Conservation (phyloP, 2,329 filamentous ascomycete species). For the Exutisphaerella laricina region DNA sequence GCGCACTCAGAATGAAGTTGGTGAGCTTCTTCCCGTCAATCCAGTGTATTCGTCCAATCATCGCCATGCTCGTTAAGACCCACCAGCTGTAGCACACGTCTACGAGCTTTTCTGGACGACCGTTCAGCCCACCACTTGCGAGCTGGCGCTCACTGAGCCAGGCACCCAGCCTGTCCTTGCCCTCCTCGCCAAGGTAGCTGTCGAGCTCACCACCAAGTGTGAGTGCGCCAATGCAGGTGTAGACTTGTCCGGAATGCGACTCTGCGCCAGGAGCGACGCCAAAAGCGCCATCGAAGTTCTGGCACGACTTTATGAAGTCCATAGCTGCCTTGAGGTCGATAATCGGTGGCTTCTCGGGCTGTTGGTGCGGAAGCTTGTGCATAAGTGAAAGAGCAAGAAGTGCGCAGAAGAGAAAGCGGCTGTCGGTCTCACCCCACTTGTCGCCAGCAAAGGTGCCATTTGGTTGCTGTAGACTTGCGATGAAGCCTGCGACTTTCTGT, state of each 20-base stretch:
- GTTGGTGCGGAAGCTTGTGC: conserved; percentile 52
- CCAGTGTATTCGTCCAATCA: conserved; percentile 86
- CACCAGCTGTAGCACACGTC: conserved; percentile 99
- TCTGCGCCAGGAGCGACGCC: conserved; percentile 85
- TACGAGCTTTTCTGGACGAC: conserved; percentile 88
- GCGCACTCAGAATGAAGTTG: conserved; percentile 77
- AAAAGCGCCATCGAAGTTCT: conserved; percentile 93
- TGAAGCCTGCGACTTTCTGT: conserved; percentile 70
- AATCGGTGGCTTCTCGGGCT: conserved; percentile 36
- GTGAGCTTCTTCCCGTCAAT: conserved; percentile 78
- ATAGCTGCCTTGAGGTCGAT: conserved; percentile 78
- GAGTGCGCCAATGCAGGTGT: conserved; percentile 84
- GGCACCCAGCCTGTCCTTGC: conserved; percentile 67
- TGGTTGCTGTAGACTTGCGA: conserved; percentile 73
- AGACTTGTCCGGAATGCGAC: conserved; percentile 92
- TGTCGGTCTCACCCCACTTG: conserved; percentile 95
- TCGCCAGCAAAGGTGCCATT: conserved; percentile 87
- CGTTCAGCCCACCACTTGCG: conserved; percentile 82
- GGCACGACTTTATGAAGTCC: conserved; percentile 70
- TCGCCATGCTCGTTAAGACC: conserved; percentile 86
- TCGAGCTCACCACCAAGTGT: conserved; percentile 78
- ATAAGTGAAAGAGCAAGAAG: conserved; percentile 86
- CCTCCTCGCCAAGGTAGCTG: conserved; percentile 56
- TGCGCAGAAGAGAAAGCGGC: conserved; percentile 85
- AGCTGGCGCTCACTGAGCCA: conserved; percentile 95